phyloP scores from a whole-genome alignment of 495 filamentous ascomycete genomes.

The Elasticomyces elasticus region DNA sequence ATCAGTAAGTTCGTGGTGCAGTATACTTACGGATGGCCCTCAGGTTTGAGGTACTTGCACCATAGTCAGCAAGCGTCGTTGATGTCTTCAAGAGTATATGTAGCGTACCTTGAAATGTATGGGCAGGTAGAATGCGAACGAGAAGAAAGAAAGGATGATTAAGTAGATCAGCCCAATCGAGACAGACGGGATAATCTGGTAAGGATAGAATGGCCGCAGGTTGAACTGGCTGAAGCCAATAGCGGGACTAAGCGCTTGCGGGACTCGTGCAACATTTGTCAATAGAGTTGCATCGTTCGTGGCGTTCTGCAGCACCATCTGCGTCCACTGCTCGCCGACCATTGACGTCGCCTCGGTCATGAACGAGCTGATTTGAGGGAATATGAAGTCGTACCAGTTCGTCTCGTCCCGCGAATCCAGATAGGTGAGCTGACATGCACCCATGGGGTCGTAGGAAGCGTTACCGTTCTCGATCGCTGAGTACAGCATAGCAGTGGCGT shows the following conservation, averaged over 20 bases:
- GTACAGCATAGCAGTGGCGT: constrained; percentile 52
- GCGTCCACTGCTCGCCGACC: constrained; percentile 48
- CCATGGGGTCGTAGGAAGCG: constrained; percentile 52
- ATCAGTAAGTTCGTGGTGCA: too few species aligned
- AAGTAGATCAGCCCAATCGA: constrained; percentile 62
- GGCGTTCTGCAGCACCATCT: constrained; percentile 33
- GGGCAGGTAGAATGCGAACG: constrained; percentile 59
- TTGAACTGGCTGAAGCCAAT: constrained; percentile 53
- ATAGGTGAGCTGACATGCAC: constrained; percentile 50
- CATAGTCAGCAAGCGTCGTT: not conserved
- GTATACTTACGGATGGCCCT: constrained; percentile 45
- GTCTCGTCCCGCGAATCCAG: constrained; percentile 50
- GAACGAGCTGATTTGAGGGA: constrained; percentile 40
- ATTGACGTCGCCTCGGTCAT: constrained; percentile 35
- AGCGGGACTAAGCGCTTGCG: constrained; percentile 53
- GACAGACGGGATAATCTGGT: constrained; percentile 48
- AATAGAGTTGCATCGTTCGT: constrained; percentile 29
- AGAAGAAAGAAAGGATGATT: constrained; percentile 66
- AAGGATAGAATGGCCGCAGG: constrained; percentile 52
- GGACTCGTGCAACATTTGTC: constrained; percentile 37
- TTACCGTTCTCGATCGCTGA: constrained; percentile 49
- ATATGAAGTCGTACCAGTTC: constrained; percentile 44
- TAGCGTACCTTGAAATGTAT: constrained; percentile 42
- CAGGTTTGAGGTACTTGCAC: constrained; percentile 37
- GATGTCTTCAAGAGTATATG: not conserved